Conservation (phyloP, 495 filamentous ascomycete species). For the Neurospora sp. region DNA sequence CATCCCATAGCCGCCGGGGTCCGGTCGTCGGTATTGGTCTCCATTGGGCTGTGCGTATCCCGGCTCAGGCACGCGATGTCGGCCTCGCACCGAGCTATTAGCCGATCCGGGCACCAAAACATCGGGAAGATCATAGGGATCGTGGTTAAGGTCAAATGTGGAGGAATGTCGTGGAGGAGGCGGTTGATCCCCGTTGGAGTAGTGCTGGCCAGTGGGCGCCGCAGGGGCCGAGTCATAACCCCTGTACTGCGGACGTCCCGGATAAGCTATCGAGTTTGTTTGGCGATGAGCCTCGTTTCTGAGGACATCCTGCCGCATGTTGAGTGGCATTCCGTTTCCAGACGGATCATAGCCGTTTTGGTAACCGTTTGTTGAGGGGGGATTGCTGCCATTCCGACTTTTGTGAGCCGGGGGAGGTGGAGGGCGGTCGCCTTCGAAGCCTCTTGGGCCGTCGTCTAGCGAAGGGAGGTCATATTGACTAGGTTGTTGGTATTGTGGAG, state of each 20-base stretch:
- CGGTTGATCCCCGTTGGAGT: conserved; percentile 19
- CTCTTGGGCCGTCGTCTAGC: conserved; percentile 3
- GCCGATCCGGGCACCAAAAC: not conserved
- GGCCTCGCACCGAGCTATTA: not conserved
- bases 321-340: conserved; percentile 23
- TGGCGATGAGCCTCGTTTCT: conserved; percentile 38
- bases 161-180: conserved; percentile 37
- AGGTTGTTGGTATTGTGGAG: conserved; percentile 14
- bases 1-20: conserved; percentile 6
- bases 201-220: conserved; percentile 17
- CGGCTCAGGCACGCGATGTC: not conserved
- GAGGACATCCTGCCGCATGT: conserved; percentile 41
- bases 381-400: conserved; percentile 28
- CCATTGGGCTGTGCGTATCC: conserved; percentile 42
- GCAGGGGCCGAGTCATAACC: conserved; percentile 34
- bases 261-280: conserved; percentile 31
- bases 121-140: conserved; percentile 9
- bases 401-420: conserved; percentile 38
- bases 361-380: conserved; percentile 20
- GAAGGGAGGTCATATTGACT: conserved; percentile 8
- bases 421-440: conserved; percentile 25
- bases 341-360: conserved; percentile 22
- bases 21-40: conserved; percentile 54
- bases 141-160: conserved; percentile 34
- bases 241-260: conserved; percentile 37